Percentiles rank a stretch among this genome's conserved stretches.
Evolutionary conservation across 495 filamentous ascomycete genomes (phyloP).

Genomic region (Neurospora sp.): DNA sequence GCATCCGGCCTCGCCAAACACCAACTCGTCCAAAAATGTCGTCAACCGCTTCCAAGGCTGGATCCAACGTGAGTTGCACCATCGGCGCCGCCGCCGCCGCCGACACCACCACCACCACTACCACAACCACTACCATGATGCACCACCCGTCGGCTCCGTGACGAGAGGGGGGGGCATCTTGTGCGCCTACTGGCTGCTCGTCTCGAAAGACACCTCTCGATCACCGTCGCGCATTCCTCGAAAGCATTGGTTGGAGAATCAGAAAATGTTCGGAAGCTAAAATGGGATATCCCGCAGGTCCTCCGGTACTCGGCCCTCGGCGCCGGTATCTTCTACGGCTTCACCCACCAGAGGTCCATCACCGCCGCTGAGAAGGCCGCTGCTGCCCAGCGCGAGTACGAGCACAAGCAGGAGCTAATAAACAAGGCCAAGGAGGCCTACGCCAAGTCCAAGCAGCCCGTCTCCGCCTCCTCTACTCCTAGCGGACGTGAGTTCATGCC

Average conservation of each 20-base stretch:
- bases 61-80: slow-evolving; percentile 49
- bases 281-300: slow-evolving; percentile 49
- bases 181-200: not conserved
- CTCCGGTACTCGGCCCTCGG: slow-evolving; percentile 87
- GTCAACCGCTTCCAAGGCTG: slow-evolving; percentile 34
- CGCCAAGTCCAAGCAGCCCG: slow-evolving; percentile 66
- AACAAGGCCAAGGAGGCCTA: slow-evolving; percentile 84
- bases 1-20: slow-evolving; percentile 1
- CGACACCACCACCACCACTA: slow-evolving; percentile 1
- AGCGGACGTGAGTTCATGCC: slow-evolving; percentile 41
- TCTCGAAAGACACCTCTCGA: not conserved
- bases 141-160: not conserved
- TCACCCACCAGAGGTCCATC: slow-evolving; percentile 78
- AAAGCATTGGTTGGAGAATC: slow-evolving; percentile 4
- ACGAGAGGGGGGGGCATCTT: not conserved
- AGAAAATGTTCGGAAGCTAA: not conserved
- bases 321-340: slow-evolving; percentile 81
- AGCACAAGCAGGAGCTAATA: slow-evolving; percentile 81
- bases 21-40: slow-evolving; percentile 30
- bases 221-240: not conserved
- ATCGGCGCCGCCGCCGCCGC: slow-evolving; percentile 2
- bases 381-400: slow-evolving; percentile 64
- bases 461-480: slow-evolving; percentile 36
- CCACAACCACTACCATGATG: not conserved
- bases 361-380: slow-evolving; percentile 53